phyloP scores from a whole-genome alignment of 2,329 filamentous ascomycete genomes.

The Lachnellula willkommii region DNA sequence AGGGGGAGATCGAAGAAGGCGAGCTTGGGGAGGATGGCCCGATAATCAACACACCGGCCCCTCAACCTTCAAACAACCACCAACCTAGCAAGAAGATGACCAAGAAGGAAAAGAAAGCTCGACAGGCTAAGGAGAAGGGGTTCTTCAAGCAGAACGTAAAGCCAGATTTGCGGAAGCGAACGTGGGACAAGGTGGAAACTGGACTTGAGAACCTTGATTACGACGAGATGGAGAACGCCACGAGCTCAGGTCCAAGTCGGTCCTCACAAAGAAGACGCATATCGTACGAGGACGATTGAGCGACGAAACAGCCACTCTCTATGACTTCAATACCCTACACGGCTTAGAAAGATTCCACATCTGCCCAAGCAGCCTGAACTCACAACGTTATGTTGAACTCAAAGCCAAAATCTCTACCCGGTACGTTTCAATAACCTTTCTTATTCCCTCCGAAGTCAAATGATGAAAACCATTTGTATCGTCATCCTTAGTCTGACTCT shows the following conservation, averaged over 20 bases:
- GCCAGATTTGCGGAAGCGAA: conserved; percentile 59
- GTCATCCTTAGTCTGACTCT: conserved; percentile 93
- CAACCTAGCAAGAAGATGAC: conserved; percentile 16
- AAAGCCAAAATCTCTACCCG: not conserved
- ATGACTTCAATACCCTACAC: no score
- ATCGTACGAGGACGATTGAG: conserved; percentile 43
- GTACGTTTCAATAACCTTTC: not conserved
- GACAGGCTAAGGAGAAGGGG: conserved; percentile 22
- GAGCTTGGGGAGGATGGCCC: conserved; percentile 5
- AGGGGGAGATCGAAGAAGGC: conserved; percentile 9
- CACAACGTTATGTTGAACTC: not conserved
- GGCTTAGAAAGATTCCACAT: not conserved
- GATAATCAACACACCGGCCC: conserved; percentile 6
- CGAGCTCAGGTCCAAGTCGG: conserved; percentile 21
- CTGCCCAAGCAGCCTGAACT: not conserved
- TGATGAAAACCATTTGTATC: conserved; percentile 85
- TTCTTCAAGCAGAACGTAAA: conserved; percentile 41
- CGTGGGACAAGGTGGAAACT: conserved; percentile 60
- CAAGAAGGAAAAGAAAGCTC: conserved; percentile 21
- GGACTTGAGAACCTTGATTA: conserved; percentile 58
- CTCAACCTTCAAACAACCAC: conserved; percentile 4
- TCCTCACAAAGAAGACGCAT: conserved; percentile 41
- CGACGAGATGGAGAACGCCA: conserved; percentile 39
- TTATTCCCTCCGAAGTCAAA: conserved; percentile 31
- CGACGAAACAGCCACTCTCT: no score